Evolutionary conservation across 192 early-diverging fungal species (phyloP), one percentile per base, ranked within the genome.

Genomic region (Dispira simplex): DNA sequence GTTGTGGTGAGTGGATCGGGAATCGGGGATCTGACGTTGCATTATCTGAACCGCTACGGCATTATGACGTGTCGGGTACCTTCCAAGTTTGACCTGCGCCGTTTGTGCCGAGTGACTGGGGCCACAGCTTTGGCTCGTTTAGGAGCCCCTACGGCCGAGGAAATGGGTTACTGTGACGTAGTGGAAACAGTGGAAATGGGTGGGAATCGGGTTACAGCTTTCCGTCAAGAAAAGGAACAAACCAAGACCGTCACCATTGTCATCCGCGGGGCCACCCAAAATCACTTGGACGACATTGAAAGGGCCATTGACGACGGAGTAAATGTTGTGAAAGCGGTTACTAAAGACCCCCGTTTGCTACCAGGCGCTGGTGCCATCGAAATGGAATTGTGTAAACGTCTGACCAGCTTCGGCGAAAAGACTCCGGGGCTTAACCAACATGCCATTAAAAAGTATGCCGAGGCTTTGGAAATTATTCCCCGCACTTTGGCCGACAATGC

Each of bases 241-340:
- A 86, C 86, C 54, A 89, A 88, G 71, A 91, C 93, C 44, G 89
- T 90, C 21, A 98, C 95, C 11, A 91, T 98, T 68, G 91, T 98
- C 43, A 79, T 98, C 57, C 91, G 95, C 68, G 95, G 95, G 49
- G 93, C 91, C 8, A 98, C 95, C 10, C 84, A 84, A 70, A 98
- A 98, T 77, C 76, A 83, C 64, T 83, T 98, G 71, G 95, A 98
- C 67, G 95, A 98, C 77, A 79, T 95, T 58, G 95, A 98, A 76
- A 88, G 95, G 56, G 93, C 95, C 18, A 80, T 98, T 39, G 95
- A 98, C 74, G 95, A 97, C 68, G 95, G 95, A 70, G 90, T 98
- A 68, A 98, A 97, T 71, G 85, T 90, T 26, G 82, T 98, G 68
- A 98, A 97, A 78, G 88, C 95, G 47, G 76, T 91, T 63, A 84